Base-by-base conservation (phyloP, 768 basidiomycete genomes). In the Suillus spraguei region DNA sequence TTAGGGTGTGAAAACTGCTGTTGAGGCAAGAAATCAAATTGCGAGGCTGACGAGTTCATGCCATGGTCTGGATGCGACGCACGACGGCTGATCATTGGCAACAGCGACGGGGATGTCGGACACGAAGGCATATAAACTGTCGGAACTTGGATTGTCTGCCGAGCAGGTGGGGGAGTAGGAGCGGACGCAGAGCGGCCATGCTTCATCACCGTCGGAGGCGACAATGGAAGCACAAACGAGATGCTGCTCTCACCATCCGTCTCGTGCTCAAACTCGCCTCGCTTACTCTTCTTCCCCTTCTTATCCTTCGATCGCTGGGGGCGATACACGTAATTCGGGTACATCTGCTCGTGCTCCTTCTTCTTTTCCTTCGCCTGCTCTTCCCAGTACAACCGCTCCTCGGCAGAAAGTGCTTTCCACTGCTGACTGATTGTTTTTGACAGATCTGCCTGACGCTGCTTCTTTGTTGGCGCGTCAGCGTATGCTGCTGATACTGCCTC, bases 351-450 rank as follows among this genome's bases (percentile, higher is more conserved):
- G 75, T 91, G 89, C 78, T 92, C 89, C 79, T 84, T 85, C 82
- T 91, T 90, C 79, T 87, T 88, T 76, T 88, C 87, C 81, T 88
- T 89, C 16, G 91, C 91, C 67, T 88, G 75, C 61, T 85, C 81
- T 77, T 92, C 90, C 91, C 91, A 92, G 69, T 86, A 82, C 70
- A 85, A 76, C 60, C 88, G 80, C 76, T 92, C 90, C 70, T 88
- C 88, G 39, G 83, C 56, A 14, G 85, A 70, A 60, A 92, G 82
- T 33, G 81, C 73, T 77, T 90, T 90, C 91, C 91, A 92, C 77
- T 90, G 87, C 78, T 88, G 87, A 70, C 87, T 89, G 76, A 92
- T 92, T 36, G 86, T 87, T 81, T 92, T 92, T 47, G 89, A 90
- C 47, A 93, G 84, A 78, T 92, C 89, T 10, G 90, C 87, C 74